A percentile compares a stretch with the other conserved stretches of the same genome.
Conservation (phyloP, 1,284 basidiomycete species). For the Neolentinus lepideus region DNA sequence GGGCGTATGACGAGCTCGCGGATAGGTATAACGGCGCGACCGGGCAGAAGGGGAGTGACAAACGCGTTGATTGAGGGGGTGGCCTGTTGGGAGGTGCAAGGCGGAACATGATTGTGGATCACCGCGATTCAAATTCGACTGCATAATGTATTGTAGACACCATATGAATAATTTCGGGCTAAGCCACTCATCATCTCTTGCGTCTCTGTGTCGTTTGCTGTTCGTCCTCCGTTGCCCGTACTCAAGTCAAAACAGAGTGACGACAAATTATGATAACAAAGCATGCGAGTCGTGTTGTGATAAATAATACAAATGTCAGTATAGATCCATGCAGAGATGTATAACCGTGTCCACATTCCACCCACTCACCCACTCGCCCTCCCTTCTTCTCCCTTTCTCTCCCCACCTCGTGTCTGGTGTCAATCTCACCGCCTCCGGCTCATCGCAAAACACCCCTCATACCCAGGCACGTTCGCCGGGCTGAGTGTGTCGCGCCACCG, state of each 20-base stretch:
- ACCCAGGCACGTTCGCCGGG: slow-evolving; percentile 45
- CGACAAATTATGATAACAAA: too few relatives aligned
- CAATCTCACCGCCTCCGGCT: slow-evolving; percentile 52
- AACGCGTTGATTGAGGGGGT: slow-evolving; percentile 31
- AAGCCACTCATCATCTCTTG: neutral
- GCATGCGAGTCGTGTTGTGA: neutral
- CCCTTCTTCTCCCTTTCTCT: neutral
- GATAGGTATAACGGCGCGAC: slow-evolving; percentile 70
- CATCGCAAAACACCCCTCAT: slow-evolving; percentile 75
- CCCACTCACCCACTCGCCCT: neutral
- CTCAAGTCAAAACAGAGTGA: too few relatives aligned
- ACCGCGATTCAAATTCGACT: too few relatives aligned
- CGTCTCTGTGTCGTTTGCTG: neutral
- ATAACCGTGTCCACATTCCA: neutral
- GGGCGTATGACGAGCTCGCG: slow-evolving; percentile 77
- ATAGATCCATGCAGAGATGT: neutral
- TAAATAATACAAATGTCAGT: too few relatives aligned
- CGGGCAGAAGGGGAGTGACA: slow-evolving; percentile 40
- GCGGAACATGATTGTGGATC: too few relatives aligned
- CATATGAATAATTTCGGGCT: too few relatives aligned
- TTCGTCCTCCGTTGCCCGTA: too few relatives aligned
- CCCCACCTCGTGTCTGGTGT: too few relatives aligned
- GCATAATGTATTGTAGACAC: too few relatives aligned
- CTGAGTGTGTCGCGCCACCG: slow-evolving; percentile 72
- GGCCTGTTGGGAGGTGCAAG: neutral